Percentiles rank a stretch among this genome's conserved stretches.
These are phyloP conservation scores for Hevea brasiliensis DNA, from an alignment of 345 rosid species.

Conservation along the genomic window DNA sequence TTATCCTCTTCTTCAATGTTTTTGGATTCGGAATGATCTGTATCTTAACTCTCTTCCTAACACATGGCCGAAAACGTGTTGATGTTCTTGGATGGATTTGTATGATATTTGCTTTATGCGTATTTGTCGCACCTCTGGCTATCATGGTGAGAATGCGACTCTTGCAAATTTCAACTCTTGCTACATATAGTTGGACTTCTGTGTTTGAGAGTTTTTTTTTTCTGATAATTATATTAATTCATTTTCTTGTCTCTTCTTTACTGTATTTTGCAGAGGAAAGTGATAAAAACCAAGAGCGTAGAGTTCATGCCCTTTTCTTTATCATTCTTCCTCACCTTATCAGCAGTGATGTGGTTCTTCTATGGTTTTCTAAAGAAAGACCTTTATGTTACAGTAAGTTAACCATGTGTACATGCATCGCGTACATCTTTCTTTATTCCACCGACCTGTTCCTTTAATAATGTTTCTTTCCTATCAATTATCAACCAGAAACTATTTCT, in stretches of 20 bases:
- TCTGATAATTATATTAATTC: not conserved
- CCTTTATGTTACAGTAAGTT: conserved; percentile 21
- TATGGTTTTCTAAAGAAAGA: conserved; percentile 37
- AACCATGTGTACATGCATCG: not conserved
- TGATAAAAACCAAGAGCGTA: conserved; percentile 68
- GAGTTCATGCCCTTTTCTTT: conserved; percentile 66
- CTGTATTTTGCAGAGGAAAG: conserved; percentile 60
- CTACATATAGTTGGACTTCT: too few relatives aligned
- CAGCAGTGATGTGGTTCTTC: conserved; percentile 56
- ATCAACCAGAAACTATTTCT: too few relatives aligned
- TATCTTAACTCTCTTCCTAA: conserved; percentile 40
- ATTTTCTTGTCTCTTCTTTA: not conserved
- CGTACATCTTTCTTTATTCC: not conserved
- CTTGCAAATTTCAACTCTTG: too few relatives aligned
- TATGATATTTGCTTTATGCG: conserved; percentile 61
- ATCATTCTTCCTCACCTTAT: conserved; percentile 52
- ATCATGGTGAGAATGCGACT: conserved; percentile 52
- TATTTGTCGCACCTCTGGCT: conserved; percentile 84
- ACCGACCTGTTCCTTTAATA: not conserved
- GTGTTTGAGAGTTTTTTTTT: too few relatives aligned
- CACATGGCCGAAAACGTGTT: conserved; percentile 41
- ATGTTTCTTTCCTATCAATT: too few relatives aligned
- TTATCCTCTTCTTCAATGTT: conserved; percentile 47
- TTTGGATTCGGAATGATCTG: conserved; percentile 60
- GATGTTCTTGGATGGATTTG: conserved; percentile 67